Evolutionary conservation across 371 early-diverging fungal genomes (phyloP).

Genomic region (Rhizopus arrhizus): DNA sequence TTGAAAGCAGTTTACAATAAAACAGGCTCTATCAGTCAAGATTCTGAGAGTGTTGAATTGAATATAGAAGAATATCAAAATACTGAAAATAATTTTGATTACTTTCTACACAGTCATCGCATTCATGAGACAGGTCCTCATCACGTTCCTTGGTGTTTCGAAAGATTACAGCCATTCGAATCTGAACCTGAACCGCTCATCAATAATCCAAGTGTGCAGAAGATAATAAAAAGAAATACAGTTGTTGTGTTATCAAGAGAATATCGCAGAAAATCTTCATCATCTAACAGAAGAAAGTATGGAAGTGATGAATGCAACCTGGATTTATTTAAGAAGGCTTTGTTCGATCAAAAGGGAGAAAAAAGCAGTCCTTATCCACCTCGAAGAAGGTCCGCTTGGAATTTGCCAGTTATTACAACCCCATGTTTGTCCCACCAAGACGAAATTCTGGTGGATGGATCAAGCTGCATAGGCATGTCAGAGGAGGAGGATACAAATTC

Average conservation of each 20-base stretch:
- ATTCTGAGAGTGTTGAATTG: slow-evolving; percentile 9
- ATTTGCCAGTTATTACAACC: slow-evolving; percentile 34
- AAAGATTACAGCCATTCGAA: slow-evolving; percentile 58
- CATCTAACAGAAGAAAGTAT: slow-evolving; percentile 12
- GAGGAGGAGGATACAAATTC: slow-evolving; percentile 26
- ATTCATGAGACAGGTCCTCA: slow-evolving; percentile 27
- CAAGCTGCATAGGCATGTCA: slow-evolving; percentile 20
- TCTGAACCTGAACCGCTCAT: slow-evolving; percentile 59
- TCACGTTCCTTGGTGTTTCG: slow-evolving; percentile 50
- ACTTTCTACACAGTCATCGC: slow-evolving; percentile 37
- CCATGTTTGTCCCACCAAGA: slow-evolving; percentile 35
- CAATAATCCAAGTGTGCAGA: slow-evolving; percentile 52
- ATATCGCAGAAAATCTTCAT: slow-evolving; percentile 41
- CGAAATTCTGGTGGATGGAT: slow-evolving; percentile 42
- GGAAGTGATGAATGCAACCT: slow-evolving; percentile 24
- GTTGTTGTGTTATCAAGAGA: slow-evolving; percentile 60
- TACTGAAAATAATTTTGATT: slow-evolving; percentile 21
- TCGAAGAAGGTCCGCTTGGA: slow-evolving; percentile 25
- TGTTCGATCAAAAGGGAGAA: slow-evolving; percentile 36
- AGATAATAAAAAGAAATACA: slow-evolving; percentile 52
- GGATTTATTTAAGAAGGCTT: slow-evolving; percentile 44
- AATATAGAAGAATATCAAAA: slow-evolving; percentile 15
- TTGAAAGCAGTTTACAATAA: slow-evolving; percentile 50
- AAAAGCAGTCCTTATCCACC: slow-evolving; percentile 14
- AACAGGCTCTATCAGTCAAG: slow-evolving; percentile 30